Evolutionary conservation across 83 land plant species (phyloP).

Genomic region (Larix sibirica): DNA sequence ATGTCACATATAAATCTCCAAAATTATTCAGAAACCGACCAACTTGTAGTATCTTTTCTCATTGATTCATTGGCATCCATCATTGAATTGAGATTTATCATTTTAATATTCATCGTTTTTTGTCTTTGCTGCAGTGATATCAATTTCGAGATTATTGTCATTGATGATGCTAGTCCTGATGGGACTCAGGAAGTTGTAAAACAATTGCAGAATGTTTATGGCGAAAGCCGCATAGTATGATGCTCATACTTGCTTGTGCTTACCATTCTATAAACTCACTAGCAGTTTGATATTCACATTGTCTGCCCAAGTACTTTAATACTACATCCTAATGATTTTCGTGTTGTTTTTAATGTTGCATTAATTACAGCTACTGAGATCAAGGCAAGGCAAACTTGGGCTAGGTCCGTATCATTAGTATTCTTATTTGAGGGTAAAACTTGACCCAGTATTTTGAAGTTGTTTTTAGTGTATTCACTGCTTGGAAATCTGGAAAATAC

Average conservation of each 20-base stretch:
- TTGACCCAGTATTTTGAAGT: neutral
- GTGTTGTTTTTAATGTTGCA: constrained; percentile 8
- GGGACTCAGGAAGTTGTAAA: constrained; percentile 94
- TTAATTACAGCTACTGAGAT: constrained; percentile 73
- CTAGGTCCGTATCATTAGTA: constrained; percentile 57
- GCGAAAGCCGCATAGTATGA: constrained; percentile 88
- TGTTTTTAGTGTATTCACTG: neutral
- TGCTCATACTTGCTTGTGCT: neutral
- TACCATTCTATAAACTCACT: neutral
- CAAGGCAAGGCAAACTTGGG: constrained; percentile 92
- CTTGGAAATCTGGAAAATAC: neutral
- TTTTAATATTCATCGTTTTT: neutral
- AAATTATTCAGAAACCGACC: neutral
- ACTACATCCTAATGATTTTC: neutral
- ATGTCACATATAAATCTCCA: neutral
- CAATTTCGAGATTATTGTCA: constrained; percentile 80
- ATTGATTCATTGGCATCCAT: neutral
- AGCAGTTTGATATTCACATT: neutral
- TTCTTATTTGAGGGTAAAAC: neutral
- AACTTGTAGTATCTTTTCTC: neutral
- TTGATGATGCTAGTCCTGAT: constrained; percentile 99
- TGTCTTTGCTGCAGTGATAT: constrained; percentile 50
- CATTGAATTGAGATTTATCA: neutral
- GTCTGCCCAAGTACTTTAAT: neutral
- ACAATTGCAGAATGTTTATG: constrained; percentile 81